Evolutionary conservation across 1,284 basidiomycete genomes (phyloP), one percentile per base, ranked within the genome.

Genomic region (Naganishia albida): DNA sequence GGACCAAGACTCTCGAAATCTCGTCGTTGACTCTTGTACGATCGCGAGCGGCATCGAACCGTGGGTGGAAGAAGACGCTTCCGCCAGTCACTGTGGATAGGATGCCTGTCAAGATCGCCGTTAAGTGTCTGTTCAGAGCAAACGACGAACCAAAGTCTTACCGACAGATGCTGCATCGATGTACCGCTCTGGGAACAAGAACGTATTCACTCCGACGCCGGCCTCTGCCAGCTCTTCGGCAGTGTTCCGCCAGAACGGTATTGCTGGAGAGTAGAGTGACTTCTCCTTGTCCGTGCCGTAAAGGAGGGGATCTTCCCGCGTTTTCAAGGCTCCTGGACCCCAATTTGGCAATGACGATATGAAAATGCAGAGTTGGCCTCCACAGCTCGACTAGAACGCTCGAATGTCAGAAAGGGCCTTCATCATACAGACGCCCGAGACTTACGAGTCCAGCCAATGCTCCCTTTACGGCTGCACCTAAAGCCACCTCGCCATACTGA

Each of bases 201-300:
- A 95, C 77, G 93, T 82, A 74, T 88, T 94, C 68, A 97, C 87
- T 1, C 93, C 95, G 43, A 99, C 85, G 18, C 96, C 96, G 59
- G 89, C 86, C 68, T 93, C 88, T 3, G 88, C 89, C 70, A 91
- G 90, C 75, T 95, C 90, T 71, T 94, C 91, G 1, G 87, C 93
- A 1, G 92, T 84, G 8, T 87, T 85, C 43, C 85, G 84, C 89
- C 95, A 99, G 53, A 85, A 84, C 3, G 85, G 81, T 69, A 88
- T 86, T 38, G 89, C 87, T 4, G 93, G 87, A 16, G 81, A 76
- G 74, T 91, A 97, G 16, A 97, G 82, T 0, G 83, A 82, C 73
- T 86, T 86, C 78, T 99, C 95, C 78, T 93, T 93, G 71, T 94
- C 89, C 0, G 93, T 92, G 55, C 91, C 90, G 71, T 90, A 90